Evolutionary conservation across 495 filamentous ascomycete genomes (phyloP), one percentile per base, ranked within the genome.

Genomic region (Trichoderma asperelloides): DNA sequence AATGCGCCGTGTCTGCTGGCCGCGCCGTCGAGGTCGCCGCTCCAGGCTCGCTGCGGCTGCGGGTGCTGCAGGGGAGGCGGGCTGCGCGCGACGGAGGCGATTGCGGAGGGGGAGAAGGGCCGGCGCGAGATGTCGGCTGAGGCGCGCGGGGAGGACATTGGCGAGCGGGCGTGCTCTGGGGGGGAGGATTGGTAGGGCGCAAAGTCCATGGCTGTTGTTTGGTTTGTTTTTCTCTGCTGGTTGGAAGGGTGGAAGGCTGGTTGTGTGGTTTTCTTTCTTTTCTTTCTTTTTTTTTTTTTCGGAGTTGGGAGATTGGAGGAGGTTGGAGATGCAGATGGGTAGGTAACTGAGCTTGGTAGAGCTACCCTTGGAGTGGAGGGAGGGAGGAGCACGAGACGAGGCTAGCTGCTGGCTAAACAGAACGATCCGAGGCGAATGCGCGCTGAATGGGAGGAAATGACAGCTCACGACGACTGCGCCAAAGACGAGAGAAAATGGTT

Each of bases 171-270:
- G 71, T 85, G 81, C 81, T 94, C 91, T 27, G 92, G 92, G 15
- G 89, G 88, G 67, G 88, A 88, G 78, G 92, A 84, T 82, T 98
- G 94, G 78, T 98, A 98, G 39, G 94, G 94, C 33, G 94, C 94
- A 78, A 98, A 98, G 78, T 97, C 91, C 91, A 96, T 96, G n/a
- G 63, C 27, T 62, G 23, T 13, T 6, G 9, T 16, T 49, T 49
- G 15, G 0, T 18, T 18, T 21, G 11, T 57, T 2, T 57, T 27
- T 63, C 12, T 65, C 18, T 45, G 15, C 4, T 28, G 37, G 4
- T 47, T 13, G 15, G 8, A 4, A 4, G 5, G 43, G n/a, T n/a
- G 5, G 43, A 47, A 4, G 16, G 5, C 5, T 47, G 43, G 8
- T 18, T 12, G 7, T 25, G 30, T 28, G 57, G 57, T 27, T n/a